phyloP scores from a whole-genome alignment of 495 filamentous ascomycete species.

The Podospora pseudoanserina region DNA sequence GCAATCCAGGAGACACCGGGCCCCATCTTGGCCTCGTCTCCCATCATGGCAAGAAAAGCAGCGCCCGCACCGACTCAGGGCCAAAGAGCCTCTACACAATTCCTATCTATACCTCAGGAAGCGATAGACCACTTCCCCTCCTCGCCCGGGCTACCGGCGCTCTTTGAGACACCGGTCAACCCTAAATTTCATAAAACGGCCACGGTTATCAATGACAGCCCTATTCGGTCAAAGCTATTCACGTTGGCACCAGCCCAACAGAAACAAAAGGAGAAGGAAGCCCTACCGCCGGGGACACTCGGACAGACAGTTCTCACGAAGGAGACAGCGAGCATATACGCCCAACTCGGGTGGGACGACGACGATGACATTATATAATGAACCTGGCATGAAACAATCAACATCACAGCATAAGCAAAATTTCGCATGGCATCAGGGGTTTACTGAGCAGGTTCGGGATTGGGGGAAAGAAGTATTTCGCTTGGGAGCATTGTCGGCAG shows the following conservation, averaged over 20 bases:
- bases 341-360: constrained; percentile 69
- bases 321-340: constrained; percentile 52
- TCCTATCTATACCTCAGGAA: constrained; percentile 23
- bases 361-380: constrained; percentile 20
- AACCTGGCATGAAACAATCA: constrained; percentile 10
- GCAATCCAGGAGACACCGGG: constrained; percentile 21
- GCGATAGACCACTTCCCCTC: constrained; percentile 38
- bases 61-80: constrained; percentile 40
- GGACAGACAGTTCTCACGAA: background rate
- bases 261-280: constrained; percentile 22
- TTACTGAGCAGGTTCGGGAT: background rate
- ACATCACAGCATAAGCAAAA: background rate
- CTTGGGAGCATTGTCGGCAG: background rate
- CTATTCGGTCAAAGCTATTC: constrained; percentile 34
- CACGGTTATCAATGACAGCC: constrained; percentile 42
- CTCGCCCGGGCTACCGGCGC: constrained; percentile 33
- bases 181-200: constrained; percentile 19
- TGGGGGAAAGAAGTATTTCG: background rate
- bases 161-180: constrained; percentile 41
- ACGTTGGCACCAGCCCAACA: background rate
- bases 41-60: constrained; percentile 49
- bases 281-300: constrained; percentile 16
- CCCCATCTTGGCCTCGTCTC: constrained; percentile 37
- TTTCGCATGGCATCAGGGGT: background rate
- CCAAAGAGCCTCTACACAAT: constrained; percentile 32